These are phyloP conservation scores for Smittium mucronatum DNA, from an alignment of 371 early-diverging fungal species.

Conservation along the genomic window DNA sequence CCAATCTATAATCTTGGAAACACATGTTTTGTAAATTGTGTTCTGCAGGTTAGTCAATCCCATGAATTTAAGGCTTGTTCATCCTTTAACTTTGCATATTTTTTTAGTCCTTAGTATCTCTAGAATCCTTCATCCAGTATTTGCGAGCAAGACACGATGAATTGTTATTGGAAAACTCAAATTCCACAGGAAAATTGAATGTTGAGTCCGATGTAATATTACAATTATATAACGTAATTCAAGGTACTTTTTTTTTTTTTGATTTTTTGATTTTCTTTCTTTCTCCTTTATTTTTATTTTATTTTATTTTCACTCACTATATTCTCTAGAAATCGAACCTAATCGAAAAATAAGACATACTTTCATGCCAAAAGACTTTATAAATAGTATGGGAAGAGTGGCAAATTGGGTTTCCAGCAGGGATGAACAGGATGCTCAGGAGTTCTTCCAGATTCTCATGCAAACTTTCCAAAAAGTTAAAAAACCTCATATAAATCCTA, in stretches of 20 bases:
- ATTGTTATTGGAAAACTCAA: not conserved
- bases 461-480: conserved; percentile 27
- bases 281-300: not conserved
- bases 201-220: not conserved
- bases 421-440: conserved; percentile 81
- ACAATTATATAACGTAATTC: conserved; percentile 7
- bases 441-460: conserved; percentile 70
- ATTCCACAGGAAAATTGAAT: not conserved
- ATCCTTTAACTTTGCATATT: not conserved
- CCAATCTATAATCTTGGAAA: conserved; percentile 84
- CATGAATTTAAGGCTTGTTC: not conserved
- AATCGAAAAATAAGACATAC: not conserved
- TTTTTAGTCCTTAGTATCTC: conserved; percentile 4
- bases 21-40: conserved; percentile 91
- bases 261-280: not conserved
- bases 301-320: not conserved
- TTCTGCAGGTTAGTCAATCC: conserved; percentile 42
- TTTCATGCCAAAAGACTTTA: conserved; percentile 21
- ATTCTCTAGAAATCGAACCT: conserved; percentile 6
- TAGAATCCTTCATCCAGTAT: conserved; percentile 9
- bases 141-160: not conserved
- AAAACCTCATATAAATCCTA: conserved; percentile 11
- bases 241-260: conserved; percentile 4
- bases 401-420: conserved; percentile 25
- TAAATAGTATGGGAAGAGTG: conserved; percentile 22